Conservation (phyloP, 441 rosid genomes). For the Lepidium campestre region DNA sequence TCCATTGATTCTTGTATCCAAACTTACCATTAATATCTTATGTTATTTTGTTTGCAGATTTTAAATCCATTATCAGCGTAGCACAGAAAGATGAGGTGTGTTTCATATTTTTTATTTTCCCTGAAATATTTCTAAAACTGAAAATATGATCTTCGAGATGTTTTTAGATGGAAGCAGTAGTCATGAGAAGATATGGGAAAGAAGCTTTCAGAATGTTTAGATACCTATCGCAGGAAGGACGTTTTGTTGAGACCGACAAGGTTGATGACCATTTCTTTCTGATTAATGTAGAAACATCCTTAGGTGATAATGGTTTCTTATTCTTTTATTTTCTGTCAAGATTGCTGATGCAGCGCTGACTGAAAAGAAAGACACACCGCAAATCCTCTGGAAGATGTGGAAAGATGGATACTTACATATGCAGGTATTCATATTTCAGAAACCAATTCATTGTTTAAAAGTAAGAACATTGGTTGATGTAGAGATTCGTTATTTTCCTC, state of each 20-base stretch:
- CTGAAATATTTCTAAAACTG: neutral
- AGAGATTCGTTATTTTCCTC: constrained; percentile 1
- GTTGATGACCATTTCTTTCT: constrained; percentile 22
- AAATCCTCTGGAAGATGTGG: constrained; percentile 64
- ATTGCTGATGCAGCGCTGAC: constrained; percentile 58
- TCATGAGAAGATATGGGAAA: constrained; percentile 63
- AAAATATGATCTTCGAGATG: constrained; percentile 3
- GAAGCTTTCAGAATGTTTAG: constrained; percentile 79
- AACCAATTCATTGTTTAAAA: neutral
- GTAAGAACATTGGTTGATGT: neutral
- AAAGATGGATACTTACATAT: constrained; percentile 71
- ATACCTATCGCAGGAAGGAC: constrained; percentile 45
- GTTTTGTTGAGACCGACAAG: constrained; percentile 71
- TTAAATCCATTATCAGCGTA: constrained; percentile 51
- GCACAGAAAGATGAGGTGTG: constrained; percentile 84
- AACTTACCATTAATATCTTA: constrained; percentile 3
- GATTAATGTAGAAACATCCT: neutral
- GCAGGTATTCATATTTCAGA: constrained; percentile 47
- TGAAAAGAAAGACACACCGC: constrained; percentile 56
- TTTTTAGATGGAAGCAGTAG: constrained; percentile 64
- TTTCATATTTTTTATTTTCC: neutral
- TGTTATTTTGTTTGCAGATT: constrained; percentile 44
- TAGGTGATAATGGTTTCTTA: neutral
- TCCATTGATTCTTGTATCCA: neutral
- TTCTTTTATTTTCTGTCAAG: constrained; percentile 31